A percentile compares a stretch with the other conserved stretches of the same genome.
Evolutionary conservation across 2,329 filamentous ascomycete species (phyloP).

Genomic region (Aspergillus sp.): DNA sequence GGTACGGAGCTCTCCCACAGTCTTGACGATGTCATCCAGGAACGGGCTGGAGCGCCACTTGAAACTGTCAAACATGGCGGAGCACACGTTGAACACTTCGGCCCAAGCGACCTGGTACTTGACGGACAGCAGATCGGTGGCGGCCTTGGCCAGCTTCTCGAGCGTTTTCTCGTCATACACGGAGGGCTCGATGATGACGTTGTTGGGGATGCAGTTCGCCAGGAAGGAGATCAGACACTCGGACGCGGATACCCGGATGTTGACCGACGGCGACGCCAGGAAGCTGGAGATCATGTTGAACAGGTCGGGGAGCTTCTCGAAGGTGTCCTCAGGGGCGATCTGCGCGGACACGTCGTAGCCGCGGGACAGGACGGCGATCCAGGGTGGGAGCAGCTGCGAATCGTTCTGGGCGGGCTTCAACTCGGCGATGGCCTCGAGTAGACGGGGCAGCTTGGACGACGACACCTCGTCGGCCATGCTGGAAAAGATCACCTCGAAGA

Average conservation of each 20-base stretch:
- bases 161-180: conserved; percentile 88
- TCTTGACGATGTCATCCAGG: conserved; percentile 70
- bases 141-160: conserved; percentile 70
- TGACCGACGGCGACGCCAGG: conserved; percentile 81
- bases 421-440: conserved; percentile 89
- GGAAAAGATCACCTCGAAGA: conserved; percentile 95
- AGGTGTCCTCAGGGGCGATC: conserved; percentile 84
- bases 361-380: conserved; percentile 92
- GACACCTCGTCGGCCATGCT: conserved; percentile 85
- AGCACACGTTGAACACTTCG: conserved; percentile 87
- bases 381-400: conserved; percentile 88
- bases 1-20: conserved; percentile 79
- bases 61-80: conserved; percentile 80
- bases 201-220: conserved; percentile 80
- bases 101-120: conserved; percentile 94
- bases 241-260: conserved; percentile 90
- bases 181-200: conserved; percentile 81
- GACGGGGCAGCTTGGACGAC: conserved; percentile 80
- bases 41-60: conserved; percentile 82
- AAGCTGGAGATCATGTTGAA: conserved; percentile 79
- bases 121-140: conserved; percentile 74
- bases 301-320: conserved; percentile 80
- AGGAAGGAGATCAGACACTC: conserved; percentile 94
- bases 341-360: conserved; percentile 93
- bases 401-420: conserved; percentile 89